A percentile compares a stretch with the other conserved stretches of the same genome.
Evolutionary conservation across 768 basidiomycete species (phyloP).

Genomic region (Mycena polygramma): DNA sequence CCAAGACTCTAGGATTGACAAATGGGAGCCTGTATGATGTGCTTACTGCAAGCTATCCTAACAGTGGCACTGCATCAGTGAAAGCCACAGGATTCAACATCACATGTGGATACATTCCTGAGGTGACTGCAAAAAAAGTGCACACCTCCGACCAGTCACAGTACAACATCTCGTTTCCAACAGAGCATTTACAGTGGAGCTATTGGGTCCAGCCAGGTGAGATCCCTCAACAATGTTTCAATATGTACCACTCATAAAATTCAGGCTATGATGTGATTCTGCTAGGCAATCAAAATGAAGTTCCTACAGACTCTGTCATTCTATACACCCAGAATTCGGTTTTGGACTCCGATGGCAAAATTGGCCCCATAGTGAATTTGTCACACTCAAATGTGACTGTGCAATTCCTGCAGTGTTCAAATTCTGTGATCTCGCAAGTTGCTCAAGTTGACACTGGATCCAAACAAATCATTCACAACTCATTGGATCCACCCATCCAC

Average conservation of each 20-base stretch:
- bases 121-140: neutral
- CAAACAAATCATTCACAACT: neutral
- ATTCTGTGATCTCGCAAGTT: neutral
- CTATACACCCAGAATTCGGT: neutral
- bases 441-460: neutral
- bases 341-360: neutral
- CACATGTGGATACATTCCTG: neutral
- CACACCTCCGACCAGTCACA: too few species aligned
- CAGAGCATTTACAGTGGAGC: neutral
- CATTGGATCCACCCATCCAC: neutral
- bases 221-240: too few species aligned
- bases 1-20: neutral
- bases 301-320: neutral
- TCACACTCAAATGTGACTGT: neutral
- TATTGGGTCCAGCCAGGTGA: too few species aligned
- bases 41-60: neutral
- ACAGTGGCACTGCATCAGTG: neutral
- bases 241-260: too few species aligned
- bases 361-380: neutral
- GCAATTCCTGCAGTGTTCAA: neutral
- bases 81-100: neutral
- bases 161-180: neutral
- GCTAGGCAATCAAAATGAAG: too few species aligned
- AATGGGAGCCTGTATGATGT: constrained; percentile 3
- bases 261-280: too few species aligned